These are phyloP conservation scores for Petunia hybrid DNA, from an alignment of 305 asterid species.

Conservation along the genomic window DNA sequence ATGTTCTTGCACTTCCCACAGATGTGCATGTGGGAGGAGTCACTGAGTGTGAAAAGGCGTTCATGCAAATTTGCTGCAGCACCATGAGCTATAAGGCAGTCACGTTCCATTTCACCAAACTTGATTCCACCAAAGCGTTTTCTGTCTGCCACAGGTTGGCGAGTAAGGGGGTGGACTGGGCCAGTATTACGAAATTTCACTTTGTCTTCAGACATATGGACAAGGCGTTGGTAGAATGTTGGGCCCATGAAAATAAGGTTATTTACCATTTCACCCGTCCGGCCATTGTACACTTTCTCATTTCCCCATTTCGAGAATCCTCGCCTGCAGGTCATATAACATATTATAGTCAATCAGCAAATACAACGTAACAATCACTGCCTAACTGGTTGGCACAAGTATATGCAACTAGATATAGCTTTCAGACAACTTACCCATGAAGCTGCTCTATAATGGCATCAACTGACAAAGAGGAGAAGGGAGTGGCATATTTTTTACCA, in stretches of 20 bases:
- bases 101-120: slow-evolving; percentile 96
- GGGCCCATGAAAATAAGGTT: slow-evolving; percentile 91
- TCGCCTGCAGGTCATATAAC: slow-evolving; percentile 53
- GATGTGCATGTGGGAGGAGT: slow-evolving; percentile 82
- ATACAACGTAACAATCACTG: neutral
- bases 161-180: slow-evolving; percentile 95
- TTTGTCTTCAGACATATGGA: slow-evolving; percentile 97
- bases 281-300: slow-evolving; percentile 82
- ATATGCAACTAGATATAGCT: neutral
- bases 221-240: slow-evolving; percentile 88
- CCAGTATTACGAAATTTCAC: slow-evolving; percentile 90
- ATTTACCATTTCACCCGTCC: slow-evolving; percentile 69
- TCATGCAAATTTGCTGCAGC: slow-evolving; percentile 91
- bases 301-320: slow-evolving; percentile 89
- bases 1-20: slow-evolving; percentile 78
- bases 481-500: slow-evolving; percentile 79
- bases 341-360: slow-evolving; percentile 14
- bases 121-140: slow-evolving; percentile 95
- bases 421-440: slow-evolving; percentile 61
- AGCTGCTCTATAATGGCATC: slow-evolving; percentile 80
- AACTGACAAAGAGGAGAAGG: slow-evolving; percentile 77
- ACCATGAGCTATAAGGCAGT: slow-evolving; percentile 93
- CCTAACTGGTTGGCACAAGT: neutral
- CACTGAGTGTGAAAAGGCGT: slow-evolving; percentile 92
- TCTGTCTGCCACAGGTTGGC: slow-evolving; percentile 95